These are phyloP conservation scores for Metschnikowia proteae DNA, from an alignment of 805 yeast species.

Conservation along the genomic window DNA sequence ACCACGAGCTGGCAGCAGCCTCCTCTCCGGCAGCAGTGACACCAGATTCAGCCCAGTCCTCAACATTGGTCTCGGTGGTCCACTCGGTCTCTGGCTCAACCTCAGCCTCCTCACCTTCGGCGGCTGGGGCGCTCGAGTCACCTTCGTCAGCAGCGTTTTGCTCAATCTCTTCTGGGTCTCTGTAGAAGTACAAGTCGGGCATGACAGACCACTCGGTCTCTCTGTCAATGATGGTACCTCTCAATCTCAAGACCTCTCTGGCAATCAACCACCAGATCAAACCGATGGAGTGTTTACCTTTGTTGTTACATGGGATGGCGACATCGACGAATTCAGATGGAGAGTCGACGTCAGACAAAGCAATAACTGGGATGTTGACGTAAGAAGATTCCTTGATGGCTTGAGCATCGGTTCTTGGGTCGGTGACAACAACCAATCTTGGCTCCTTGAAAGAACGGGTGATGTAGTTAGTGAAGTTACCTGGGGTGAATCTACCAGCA, in stretches of 20 bases:
- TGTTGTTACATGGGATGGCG: conserved; percentile 99
- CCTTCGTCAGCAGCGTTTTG: conserved; percentile 52
- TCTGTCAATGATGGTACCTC: conserved; percentile 97
- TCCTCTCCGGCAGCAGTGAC: conserved; percentile 64
- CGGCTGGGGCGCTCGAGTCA: conserved; percentile 44
- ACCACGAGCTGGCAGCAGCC: conserved; percentile 60
- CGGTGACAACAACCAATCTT: conserved; percentile 98
- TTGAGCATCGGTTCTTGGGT: conserved; percentile 99
- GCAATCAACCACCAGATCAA: conserved; percentile 99
- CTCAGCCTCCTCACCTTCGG: conserved; percentile 60
- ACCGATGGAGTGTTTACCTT: conserved; percentile 99
- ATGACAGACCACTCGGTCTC: conserved; percentile 96
- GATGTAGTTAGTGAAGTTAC: conserved; percentile 99
- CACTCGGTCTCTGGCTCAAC: conserved; percentile 55
- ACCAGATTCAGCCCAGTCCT: conserved; percentile 62
- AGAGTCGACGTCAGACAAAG: conserved; percentile 97
- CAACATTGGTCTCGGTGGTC: conserved; percentile 56
- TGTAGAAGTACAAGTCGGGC: conserved; percentile 99
- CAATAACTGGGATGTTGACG: conserved; percentile 99
- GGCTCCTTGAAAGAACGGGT: conserved; percentile 99
- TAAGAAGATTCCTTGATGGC: conserved; percentile 99
- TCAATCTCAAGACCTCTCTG: conserved; percentile 98
- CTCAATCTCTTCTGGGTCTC: conserved; percentile 99
- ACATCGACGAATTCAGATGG: conserved; percentile 98
- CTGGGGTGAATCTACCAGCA: conserved; percentile 99